A percentile compares a stretch with the other conserved stretches of the same genome.
These are phyloP conservation scores for Senna siamea DNA, from an alignment of 306 rosid genomes.

Conservation along the genomic window DNA sequence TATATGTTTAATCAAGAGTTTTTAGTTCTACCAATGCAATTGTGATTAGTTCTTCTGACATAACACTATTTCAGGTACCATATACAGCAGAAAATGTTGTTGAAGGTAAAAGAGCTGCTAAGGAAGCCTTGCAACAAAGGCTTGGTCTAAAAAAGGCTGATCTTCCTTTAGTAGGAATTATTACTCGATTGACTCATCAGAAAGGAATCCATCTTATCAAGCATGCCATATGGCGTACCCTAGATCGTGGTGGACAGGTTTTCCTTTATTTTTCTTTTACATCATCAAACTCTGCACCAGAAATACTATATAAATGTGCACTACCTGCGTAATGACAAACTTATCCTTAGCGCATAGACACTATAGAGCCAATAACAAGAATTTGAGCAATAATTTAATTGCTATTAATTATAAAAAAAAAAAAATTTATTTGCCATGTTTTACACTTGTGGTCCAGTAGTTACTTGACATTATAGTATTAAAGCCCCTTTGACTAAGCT, in stretches of 20 bases:
- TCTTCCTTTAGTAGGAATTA: constrained; percentile 85
- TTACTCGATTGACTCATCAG: constrained; percentile 90
- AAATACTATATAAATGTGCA: not conserved
- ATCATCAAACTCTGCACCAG: constrained; percentile 20
- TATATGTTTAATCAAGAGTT: constrained; percentile 16
- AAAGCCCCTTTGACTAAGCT: not conserved
- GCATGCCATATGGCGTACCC: constrained; percentile 77
- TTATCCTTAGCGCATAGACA: constrained; percentile 14
- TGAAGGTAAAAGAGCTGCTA: constrained; percentile 94
- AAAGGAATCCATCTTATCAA: constrained; percentile 99
- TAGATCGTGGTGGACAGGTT: constrained; percentile 95
- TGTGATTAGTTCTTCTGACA: constrained; percentile 35
- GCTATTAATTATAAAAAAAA: constrained; percentile 18
- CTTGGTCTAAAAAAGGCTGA: constrained; percentile 75
- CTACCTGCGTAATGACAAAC: constrained; percentile 25
- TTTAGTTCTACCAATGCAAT: constrained; percentile 24
- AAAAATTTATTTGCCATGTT: constrained; percentile 11
- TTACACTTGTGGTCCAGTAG: constrained; percentile 13
- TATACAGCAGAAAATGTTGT: constrained; percentile 92
- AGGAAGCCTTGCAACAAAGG: constrained; percentile 83
- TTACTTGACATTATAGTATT: constrained; percentile 4
- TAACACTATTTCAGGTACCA: constrained; percentile 58
- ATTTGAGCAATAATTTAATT: not conserved
- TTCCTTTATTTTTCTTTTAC: constrained; percentile 25
- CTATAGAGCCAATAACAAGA: not conserved